These are phyloP conservation scores for Collybia sp. DNA, from an alignment of 768 basidiomycete species.

Conservation along the genomic window DNA sequence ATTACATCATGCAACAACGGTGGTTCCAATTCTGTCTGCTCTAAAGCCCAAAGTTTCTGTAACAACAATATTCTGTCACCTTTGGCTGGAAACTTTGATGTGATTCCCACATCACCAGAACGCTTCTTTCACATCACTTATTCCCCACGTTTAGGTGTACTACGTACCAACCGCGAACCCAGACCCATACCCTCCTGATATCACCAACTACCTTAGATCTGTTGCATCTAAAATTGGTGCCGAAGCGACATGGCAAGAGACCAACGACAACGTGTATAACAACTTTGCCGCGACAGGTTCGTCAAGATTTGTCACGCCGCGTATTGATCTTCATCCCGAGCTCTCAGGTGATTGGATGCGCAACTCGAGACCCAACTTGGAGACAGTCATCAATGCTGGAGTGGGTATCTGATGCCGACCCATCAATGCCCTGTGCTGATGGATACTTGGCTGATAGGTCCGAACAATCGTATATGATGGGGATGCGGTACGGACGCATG, in stretches of 20 bases:
- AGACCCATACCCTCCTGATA: conserved; percentile 46
- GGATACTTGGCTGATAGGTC: conserved; percentile 15
- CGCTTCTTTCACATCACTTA: not conserved
- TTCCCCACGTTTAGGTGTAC: conserved; percentile 29
- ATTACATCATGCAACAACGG: conserved; percentile 48
- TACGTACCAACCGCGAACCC: conserved; percentile 40
- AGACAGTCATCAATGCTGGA: conserved; percentile 55
- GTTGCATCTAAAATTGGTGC: conserved; percentile 36
- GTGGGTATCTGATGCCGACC: conserved; percentile 20
- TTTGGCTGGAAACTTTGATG: conserved; percentile 51
- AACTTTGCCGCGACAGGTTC: conserved; percentile 47
- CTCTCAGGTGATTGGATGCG: conserved; percentile 56
- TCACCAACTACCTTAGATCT: conserved; percentile 26
- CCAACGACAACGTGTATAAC: conserved; percentile 36
- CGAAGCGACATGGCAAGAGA: conserved; percentile 35
- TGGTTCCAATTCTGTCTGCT: conserved; percentile 46
- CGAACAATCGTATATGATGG: conserved; percentile 51
- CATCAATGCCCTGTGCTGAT: not conserved
- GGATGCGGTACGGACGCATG: conserved; percentile 38
- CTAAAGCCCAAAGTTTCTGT: conserved; percentile 53
- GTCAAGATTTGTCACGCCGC: not conserved
- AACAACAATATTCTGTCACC: conserved; percentile 51
- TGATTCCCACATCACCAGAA: conserved; percentile 12
- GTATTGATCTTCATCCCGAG: conserved; percentile 3
- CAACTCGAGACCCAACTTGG: conserved; percentile 41